These are phyloP conservation scores for Salvia rosmarinus DNA, from an alignment of 257 asterid species.

Conservation along the genomic window DNA sequence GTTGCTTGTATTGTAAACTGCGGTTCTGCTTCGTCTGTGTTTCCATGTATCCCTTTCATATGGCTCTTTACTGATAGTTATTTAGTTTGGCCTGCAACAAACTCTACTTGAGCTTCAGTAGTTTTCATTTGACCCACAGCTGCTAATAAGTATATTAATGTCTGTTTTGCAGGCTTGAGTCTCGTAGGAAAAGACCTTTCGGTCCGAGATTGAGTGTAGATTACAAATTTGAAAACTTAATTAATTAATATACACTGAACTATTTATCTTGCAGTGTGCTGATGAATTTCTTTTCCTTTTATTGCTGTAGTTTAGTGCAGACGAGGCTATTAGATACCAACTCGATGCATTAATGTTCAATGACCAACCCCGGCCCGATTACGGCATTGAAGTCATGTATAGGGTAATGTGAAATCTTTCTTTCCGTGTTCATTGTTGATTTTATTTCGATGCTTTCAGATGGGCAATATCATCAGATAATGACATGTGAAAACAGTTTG, in stretches of 20 bases:
- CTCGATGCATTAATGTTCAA: constrained; percentile 94
- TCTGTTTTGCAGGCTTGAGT: constrained; percentile 69
- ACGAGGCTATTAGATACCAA: constrained; percentile 83
- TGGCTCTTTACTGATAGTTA: background rate
- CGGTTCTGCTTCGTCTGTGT: too few species aligned
- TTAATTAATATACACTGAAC: background rate
- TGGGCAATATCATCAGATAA: constrained; percentile 2
- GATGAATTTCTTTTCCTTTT: constrained; percentile 27
- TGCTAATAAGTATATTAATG: constrained; percentile 7
- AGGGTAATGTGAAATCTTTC: constrained; percentile 53
- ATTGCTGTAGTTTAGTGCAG: constrained; percentile 72
- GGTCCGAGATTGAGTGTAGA: constrained; percentile 90
- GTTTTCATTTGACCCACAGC: constrained; percentile 9
- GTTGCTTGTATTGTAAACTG: too few species aligned
- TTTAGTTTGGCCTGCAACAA: background rate
- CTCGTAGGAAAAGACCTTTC: constrained; percentile 75
- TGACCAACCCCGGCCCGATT: constrained; percentile 88
- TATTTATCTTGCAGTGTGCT: constrained; percentile 12
- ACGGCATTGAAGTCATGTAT: constrained; percentile 98
- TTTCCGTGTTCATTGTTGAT: constrained; percentile 14
- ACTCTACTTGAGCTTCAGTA: background rate
- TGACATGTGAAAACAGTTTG: constrained; percentile 59
- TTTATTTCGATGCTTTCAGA: constrained; percentile 18
- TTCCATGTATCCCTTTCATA: background rate
- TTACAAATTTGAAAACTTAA: constrained; percentile 23